Evolutionary conservation across 495 filamentous ascomycete genomes (phyloP), one percentile per base, ranked within the genome.

Genomic region (Neurospora sp.): DNA sequence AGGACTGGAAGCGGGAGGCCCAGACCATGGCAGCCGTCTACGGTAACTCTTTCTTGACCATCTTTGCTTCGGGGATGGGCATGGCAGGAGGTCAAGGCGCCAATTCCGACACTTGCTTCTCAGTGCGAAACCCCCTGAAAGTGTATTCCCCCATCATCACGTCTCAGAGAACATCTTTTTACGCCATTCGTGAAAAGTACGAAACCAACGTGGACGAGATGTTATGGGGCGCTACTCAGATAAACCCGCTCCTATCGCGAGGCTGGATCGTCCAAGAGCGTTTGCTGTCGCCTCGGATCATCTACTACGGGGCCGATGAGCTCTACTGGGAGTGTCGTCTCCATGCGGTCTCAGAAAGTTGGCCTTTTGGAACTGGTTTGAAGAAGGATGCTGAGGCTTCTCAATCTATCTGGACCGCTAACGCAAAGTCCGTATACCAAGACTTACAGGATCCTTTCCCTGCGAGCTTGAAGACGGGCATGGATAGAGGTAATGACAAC

Each of bases 261-360:
- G 71, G 74, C 18, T 75, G 71, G 74, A 68, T 73, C 37, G 71
- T 73, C 18, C 74, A 75, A 46, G 74, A 75, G 40, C 72, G 74
- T 4, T 66, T 75, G 3, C 68, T 75, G 5, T 73, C 70, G 41
- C 38, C 59, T 5, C 72, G 72, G 16, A 73, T 72, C 16, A 48
- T 75, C 11, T 73, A 73, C 71, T 73, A 59, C 41, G 72, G 71
- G n/a, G 71, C 68, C 22, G 72, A 73, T 41, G 16, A 71, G 14
- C 71, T 73, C 14, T 71, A 72, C 42, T 75, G 71, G 74, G 74
- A 75, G 39, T 75, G 74, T 48, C 46, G 46, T 22, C 46, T 48
- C 18, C n/a, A 48, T 48, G 46, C 46, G 3, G n/a, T 48, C 46
- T 48, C 46, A 22, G 46, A 48, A 48, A 48, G n/a, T 48, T 22